Conservation (phyloP, 352 stramenopile genomes). For the Globisporangium spinosum region DNA sequence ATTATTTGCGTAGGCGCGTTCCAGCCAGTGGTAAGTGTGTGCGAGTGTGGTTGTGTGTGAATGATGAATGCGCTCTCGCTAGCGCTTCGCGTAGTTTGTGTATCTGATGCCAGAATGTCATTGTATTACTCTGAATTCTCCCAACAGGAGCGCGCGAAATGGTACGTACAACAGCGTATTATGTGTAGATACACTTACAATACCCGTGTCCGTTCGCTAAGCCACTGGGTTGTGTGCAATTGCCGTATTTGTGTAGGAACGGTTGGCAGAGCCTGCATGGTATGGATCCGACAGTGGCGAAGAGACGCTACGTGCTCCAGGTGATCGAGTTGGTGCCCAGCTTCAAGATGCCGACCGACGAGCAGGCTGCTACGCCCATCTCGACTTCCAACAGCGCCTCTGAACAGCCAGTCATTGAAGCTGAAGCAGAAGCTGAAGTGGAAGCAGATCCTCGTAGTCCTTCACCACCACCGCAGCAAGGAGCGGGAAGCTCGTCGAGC, state of each 20-base stretch:
- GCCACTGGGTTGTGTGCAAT: not conserved
- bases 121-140: not conserved
- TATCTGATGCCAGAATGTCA: not conserved
- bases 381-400: not conserved
- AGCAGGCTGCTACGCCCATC: not conserved
- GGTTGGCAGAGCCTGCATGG: constrained; percentile 44
- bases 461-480: not conserved
- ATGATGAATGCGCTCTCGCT: not conserved
- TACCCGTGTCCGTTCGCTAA: not conserved
- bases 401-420: not conserved
- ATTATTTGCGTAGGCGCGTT: no score
- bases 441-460: not conserved
- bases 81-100: no score
- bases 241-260: constrained; percentile 24
- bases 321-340: constrained; percentile 45
- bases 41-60: not conserved
- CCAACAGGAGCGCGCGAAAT: constrained; percentile 51
- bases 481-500: not conserved
- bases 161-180: constrained; percentile 24
- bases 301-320: constrained; percentile 49
- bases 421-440: not conserved
- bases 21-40: constrained; percentile 40
- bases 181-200: not conserved
- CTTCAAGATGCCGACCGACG: constrained; percentile 36
- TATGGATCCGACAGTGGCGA: constrained; percentile 32